Evolutionary conservation across 208 protist species (phyloP).

Genomic region (Trypanosoma boissoni): DNA sequence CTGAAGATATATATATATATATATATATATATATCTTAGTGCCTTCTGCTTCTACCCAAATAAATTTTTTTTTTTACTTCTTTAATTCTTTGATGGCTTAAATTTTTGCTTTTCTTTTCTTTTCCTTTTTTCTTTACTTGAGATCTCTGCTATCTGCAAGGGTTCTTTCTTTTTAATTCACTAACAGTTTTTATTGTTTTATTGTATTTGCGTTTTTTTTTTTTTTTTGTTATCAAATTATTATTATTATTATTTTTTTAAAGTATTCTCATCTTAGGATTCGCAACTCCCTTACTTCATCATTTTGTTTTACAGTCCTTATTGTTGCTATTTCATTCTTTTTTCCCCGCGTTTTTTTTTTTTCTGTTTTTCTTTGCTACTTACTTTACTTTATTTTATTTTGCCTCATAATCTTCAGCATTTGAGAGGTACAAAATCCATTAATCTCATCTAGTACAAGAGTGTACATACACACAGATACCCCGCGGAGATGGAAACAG

Average conservation of each 20-base stretch:
- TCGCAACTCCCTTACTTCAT: constrained; percentile 6
- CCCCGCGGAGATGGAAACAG: constrained; percentile 9
- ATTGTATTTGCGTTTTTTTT: background rate
- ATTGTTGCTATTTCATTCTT: constrained; percentile 1
- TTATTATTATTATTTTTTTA: background rate
- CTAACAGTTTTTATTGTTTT: too few relatives aligned
- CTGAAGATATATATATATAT: too few relatives aligned
- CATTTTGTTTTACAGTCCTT: constrained; percentile 9
- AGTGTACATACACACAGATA: too few relatives aligned
- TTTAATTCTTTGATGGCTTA: constrained; percentile 2
- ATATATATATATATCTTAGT: too few relatives aligned
- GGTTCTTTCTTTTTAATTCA: too few relatives aligned
- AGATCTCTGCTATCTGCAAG: too few relatives aligned
- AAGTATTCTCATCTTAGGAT: too few relatives aligned
- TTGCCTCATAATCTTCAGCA: background rate
- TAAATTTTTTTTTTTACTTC: constrained; percentile 2
- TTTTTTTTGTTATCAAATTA: background rate
- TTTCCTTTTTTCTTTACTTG: constrained; percentile 14
- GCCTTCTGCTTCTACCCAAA: background rate
- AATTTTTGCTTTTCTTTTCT: background rate
- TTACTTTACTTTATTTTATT: constrained; percentile 5
- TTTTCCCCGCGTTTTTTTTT: constrained; percentile 1
- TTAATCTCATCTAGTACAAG: too few relatives aligned
- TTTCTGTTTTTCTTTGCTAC: background rate
- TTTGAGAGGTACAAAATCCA: too few relatives aligned